phyloP scores from a whole-genome alignment of 2,329 filamentous ascomycete species.

The Elsinoe ampelina region DNA sequence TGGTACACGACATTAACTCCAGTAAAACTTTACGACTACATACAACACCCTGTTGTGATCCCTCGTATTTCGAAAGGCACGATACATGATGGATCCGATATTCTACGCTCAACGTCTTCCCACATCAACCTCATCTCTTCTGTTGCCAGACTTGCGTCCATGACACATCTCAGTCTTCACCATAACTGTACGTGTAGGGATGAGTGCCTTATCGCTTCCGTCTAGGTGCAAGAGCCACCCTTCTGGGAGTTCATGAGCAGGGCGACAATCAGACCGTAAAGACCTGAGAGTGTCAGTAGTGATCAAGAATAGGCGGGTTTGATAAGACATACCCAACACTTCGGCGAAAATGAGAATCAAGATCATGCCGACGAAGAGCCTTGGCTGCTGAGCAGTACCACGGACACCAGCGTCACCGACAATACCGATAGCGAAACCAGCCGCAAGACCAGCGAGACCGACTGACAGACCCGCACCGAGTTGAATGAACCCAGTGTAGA shows the following conservation, averaged over 20 bases:
- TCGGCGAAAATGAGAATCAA: conserved; percentile 99
- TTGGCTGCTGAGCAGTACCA: conserved; percentile 73
- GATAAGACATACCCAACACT: conserved; percentile 69
- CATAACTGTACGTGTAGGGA: conserved; percentile 11
- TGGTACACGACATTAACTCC: conserved; percentile 10
- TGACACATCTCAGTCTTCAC: conserved; percentile 9
- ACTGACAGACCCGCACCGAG: conserved; percentile 45
- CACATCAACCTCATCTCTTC: neutral
- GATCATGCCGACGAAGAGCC: conserved; percentile 95
- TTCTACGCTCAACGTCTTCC: neutral
- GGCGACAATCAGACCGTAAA: conserved; percentile 97
- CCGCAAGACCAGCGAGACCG: conserved; percentile 33
- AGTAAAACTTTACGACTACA: conserved; percentile 11
- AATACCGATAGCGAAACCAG: conserved; percentile 43
- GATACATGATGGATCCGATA: neutral
- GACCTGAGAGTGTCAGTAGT: conserved; percentile 49
- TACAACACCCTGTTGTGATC: neutral
- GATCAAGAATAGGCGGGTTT: conserved; percentile 11
- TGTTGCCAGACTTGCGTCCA: neutral
- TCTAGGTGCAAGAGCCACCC: conserved; percentile 50
- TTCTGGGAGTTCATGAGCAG: conserved; percentile 99
- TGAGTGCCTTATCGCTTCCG: conserved; percentile 23
- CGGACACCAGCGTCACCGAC: conserved; percentile 75
- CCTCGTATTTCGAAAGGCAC: neutral
- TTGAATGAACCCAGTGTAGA: conserved; percentile 45